Evolutionary conservation across 805 yeast genomes (phyloP).

Genomic region (Nematodospora valgi): DNA sequence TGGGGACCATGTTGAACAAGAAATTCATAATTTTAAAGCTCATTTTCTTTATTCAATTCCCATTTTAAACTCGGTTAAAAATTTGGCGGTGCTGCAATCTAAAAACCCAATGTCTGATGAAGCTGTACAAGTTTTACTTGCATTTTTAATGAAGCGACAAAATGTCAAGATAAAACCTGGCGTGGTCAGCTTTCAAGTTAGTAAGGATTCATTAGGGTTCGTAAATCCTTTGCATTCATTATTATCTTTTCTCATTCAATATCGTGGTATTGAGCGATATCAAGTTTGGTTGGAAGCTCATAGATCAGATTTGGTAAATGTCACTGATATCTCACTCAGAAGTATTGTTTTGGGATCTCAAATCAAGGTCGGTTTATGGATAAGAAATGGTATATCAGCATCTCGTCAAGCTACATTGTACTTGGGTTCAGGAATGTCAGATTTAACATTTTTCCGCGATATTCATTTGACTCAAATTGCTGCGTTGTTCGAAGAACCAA

Average conservation of each 20-base stretch:
- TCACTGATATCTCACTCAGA: constrained; percentile 58
- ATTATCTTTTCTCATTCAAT: constrained; percentile 40
- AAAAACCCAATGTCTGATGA: constrained; percentile 16
- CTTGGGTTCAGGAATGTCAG: constrained; percentile 38
- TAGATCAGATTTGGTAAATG: constrained; percentile 18
- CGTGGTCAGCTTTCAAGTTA: constrained; percentile 39
- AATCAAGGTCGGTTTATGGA: constrained; percentile 65
- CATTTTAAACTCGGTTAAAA: constrained; percentile 39
- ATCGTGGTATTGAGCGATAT: constrained; percentile 23
- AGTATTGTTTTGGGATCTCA: constrained; percentile 61
- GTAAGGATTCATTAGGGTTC: constrained; percentile 51
- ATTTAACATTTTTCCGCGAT: constrained; percentile 40
- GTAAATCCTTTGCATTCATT: constrained; percentile 59
- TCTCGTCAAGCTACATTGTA: constrained; percentile 50
- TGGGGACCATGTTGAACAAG: constrained; percentile 68
- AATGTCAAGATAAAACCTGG: constrained; percentile 21
- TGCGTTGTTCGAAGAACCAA: constrained; percentile 36
- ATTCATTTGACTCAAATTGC: constrained; percentile 46
- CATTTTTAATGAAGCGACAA: constrained; percentile 25
- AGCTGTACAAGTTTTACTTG: constrained; percentile 25
- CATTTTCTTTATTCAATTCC: constrained; percentile 49
- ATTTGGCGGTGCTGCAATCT: constrained; percentile 21
- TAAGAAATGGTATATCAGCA: constrained; percentile 63
- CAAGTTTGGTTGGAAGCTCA: constrained; percentile 27
- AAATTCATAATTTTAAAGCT: constrained; percentile 46